Percentiles rank a stretch among this genome's conserved stretches.
Conservation (phyloP, 176 grass and related monocot genomes). For the Elymus sibiricus region DNA sequence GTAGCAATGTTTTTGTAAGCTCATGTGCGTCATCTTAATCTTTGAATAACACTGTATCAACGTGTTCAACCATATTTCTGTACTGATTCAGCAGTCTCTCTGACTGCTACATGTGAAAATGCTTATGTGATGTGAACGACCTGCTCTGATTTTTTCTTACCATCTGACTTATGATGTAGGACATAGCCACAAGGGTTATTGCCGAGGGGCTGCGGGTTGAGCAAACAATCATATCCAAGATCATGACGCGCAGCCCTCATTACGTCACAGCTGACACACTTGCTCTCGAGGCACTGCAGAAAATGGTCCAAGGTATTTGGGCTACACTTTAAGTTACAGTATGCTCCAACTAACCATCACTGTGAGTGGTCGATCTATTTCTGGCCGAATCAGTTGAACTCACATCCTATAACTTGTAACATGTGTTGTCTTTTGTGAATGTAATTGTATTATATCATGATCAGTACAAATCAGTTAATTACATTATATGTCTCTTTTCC, state of each 20-base stretch:
- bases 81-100: neutral
- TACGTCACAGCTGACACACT: slow-evolving; percentile 73
- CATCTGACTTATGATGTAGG: slow-evolving; percentile 42
- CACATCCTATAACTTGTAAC: neutral
- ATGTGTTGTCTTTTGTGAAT: neutral
- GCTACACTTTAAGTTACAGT: neutral
- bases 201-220: slow-evolving; percentile 75
- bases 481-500: neutral
- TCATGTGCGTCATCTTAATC: neutral
- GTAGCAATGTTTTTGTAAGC: neutral
- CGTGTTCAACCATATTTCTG: neutral
- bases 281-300: slow-evolving; percentile 88
- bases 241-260: slow-evolving; percentile 83
- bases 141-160: neutral
- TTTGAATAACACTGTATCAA: neutral
- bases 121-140: neutral
- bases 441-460: neutral
- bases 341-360: neutral
- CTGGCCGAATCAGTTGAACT: neutral
- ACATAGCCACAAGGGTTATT: slow-evolving; percentile 83
- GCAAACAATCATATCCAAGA: slow-evolving; percentile 86
- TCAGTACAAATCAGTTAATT: neutral
- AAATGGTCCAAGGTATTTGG: slow-evolving; percentile 85
- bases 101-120: neutral
- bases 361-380: neutral